Evolutionary conservation across 805 yeast species (phyloP), one percentile per base, ranked within the genome.

Genomic region (Vanderwaltozyma tropicalis): DNA sequence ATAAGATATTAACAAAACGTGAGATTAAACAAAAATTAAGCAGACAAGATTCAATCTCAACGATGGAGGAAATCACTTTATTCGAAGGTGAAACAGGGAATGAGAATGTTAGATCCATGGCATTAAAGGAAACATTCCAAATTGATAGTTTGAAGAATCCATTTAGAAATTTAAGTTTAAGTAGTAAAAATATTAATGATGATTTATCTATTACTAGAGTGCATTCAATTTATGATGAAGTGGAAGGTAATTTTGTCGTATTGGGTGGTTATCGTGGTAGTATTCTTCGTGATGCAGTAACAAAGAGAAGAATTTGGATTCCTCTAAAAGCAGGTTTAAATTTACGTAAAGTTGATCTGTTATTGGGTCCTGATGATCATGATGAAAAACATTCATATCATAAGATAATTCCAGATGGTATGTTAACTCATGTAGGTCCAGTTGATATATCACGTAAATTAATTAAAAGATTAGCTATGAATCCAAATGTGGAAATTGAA

Each of bases 231-330:
- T 80, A 68, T 67, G 69, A 72, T 41, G 72, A 71, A 19, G 47
- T 86, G 1, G 78, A 76, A 17, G 96, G 96, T 4, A 87, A 87
- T 51, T 68, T 88, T 2, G 73, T 88, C 2, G 66, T 88, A 1
- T 41, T 88, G 57, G 96, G 96, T 5, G 96, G 96, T 0, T 88
- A 82, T 58, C 67, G 96, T 49, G 96, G 96, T 2, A 75, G 86
- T 32, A 72, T 80, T 5, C 61, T 88, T 37, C 57, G 89, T 31
- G 92, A 84, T 50, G 52, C 73, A 1, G 62, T 63, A 11, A 79
- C 94, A 0, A 59, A 67, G 12, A 73, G 78, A 42, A 64, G 89
- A 37, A 72, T 82, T 1, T 88, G 96, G 96, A 74, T 87, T 29
- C 96, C 96, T 0, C 53, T 81, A 5, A 80, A 82, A 49, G 95